Conservation (phyloP, 73 alveolate species). For the Stentor roeselii region DNA sequence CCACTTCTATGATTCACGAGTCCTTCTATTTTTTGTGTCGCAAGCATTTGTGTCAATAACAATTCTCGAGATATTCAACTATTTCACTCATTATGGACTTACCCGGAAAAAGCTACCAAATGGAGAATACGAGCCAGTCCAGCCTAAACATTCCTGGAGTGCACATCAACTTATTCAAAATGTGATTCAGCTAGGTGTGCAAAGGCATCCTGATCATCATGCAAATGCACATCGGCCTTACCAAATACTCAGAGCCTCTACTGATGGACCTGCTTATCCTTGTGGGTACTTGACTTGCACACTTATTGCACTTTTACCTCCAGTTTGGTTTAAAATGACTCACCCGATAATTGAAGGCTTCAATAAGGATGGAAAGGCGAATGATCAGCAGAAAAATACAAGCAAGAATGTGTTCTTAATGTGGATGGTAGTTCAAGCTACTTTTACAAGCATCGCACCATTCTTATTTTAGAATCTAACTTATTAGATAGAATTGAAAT, state of each 20-base stretch:
- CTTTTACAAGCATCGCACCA: not conserved
- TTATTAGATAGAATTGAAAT: too few relatives aligned
- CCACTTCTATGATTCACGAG: not conserved
- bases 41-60: slow-evolving; percentile 27
- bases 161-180: slow-evolving; percentile 75
- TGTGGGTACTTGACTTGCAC: slow-evolving; percentile 66
- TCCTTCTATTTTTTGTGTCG: not conserved
- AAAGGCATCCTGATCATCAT: slow-evolving; percentile 89
- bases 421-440: not conserved
- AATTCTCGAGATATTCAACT: slow-evolving; percentile 66
- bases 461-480: not conserved
- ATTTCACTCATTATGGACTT: slow-evolving; percentile 78
- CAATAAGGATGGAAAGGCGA: not conserved
- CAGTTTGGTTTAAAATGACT: slow-evolving; percentile 59
- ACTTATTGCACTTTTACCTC: slow-evolving; percentile 51
- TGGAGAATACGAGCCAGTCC: slow-evolving; percentile 68
- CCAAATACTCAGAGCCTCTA: slow-evolving; percentile 52
- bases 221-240: slow-evolving; percentile 73
- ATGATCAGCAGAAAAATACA: not conserved
- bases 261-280: slow-evolving; percentile 69
- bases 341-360: slow-evolving; percentile 25
- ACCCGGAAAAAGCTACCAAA: slow-evolving; percentile 50
- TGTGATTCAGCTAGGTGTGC: slow-evolving; percentile 57
- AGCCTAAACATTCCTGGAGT: slow-evolving; percentile 77
- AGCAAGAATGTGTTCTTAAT: not conserved